Percentiles rank a stretch among this genome's conserved stretches.
These are phyloP conservation scores for Scedosporium apiospermum DNA, from an alignment of 2,329 filamentous ascomycete genomes.

Conservation along the genomic window DNA sequence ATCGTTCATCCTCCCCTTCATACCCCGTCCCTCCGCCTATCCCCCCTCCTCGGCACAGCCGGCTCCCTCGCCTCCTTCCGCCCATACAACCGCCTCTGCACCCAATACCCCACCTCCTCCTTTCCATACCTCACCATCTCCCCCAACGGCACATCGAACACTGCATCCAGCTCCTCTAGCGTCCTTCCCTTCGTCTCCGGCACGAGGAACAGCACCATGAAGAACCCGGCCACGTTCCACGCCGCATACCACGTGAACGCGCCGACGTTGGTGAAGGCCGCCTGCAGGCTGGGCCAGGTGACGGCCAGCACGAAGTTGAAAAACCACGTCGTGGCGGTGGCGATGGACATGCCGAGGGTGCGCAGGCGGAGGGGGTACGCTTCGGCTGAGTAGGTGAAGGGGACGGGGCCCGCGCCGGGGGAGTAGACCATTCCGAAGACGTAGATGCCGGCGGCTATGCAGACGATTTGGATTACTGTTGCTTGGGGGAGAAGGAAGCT, in stretches of 20 bases:
- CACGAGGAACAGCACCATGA: slow-evolving; percentile 29
- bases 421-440: slow-evolving; percentile 41
- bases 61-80: not conserved
- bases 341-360: slow-evolving; percentile 50
- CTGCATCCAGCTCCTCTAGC: slow-evolving; percentile 31
- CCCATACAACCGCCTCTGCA: slow-evolving; percentile 1
- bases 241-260: slow-evolving; percentile 39
- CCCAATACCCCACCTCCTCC: not conserved
- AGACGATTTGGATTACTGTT: slow-evolving; percentile 26
- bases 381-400: slow-evolving; percentile 59
- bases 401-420: slow-evolving; percentile 53
- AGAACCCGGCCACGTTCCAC: slow-evolving; percentile 38
- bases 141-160: slow-evolving; percentile 16
- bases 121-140: slow-evolving; percentile 1
- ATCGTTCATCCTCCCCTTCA: not conserved
- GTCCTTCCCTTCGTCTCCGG: slow-evolving; percentile 35
- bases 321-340: slow-evolving; percentile 42
- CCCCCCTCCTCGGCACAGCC: slow-evolving; percentile 1
- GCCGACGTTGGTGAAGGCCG: slow-evolving; percentile 33
- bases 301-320: slow-evolving; percentile 29
- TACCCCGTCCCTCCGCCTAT: not conserved
- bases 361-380: slow-evolving; percentile 56
- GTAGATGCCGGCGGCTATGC: slow-evolving; percentile 38
- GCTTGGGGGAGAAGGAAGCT: slow-evolving; percentile 32
- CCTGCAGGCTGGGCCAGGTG: slow-evolving; percentile 36